Base-by-base conservation (phyloP, 192 early-diverging fungal genomes). In the Nowakowskiella sp. region DNA sequence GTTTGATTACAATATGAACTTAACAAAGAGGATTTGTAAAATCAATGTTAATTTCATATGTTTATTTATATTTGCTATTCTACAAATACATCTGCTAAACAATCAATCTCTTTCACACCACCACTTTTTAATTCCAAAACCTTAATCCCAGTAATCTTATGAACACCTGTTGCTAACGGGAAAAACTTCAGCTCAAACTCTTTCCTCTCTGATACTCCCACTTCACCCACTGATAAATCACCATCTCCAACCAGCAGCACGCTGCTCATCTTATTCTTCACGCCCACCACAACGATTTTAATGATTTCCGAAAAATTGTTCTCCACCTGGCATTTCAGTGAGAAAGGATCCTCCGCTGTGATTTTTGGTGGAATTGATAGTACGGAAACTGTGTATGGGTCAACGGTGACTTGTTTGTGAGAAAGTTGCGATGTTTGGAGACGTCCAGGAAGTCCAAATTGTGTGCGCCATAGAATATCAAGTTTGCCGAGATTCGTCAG, bases 401-500 rank as follows among this genome's bases (percentile, higher is more conserved):
- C 85, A 61, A 88, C 60, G 6, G 76, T 60, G 0, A 85, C 81
- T 6, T 87, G 74, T 67, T 91, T 94, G 34, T 92, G 83, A 52
- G 81, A 69, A 32, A 97, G 70, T 65, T 95, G 91, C 10, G 88
- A 86, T 28, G 94, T 97, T 70, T 97, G 92, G 49, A 94, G 66
- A 5, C 92, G 77, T 0, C 92, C 94, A 0, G 83, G 73, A 63
- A 89, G 87, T 26, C 94, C 92, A 47, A 93, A 84, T 7, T 78
- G 74, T n/a, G 88, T 85, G 29, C 88, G 71, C 94, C 94, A 97
- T n/a, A 86, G 70, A 50, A 96, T 96, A 62, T 96, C 92, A 44
- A 96, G 76, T 72, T 90, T 91, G 2, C 94, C 94, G 9, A 96
- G 72, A 23, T 84, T 82, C n/a, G n/a, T n/a, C n/a, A n/a, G n/a